A percentile compares a stretch with the other conserved stretches of the same genome.
Conservation (phyloP, 495 filamentous ascomycete species). For the Xylaria flabelliformis region DNA sequence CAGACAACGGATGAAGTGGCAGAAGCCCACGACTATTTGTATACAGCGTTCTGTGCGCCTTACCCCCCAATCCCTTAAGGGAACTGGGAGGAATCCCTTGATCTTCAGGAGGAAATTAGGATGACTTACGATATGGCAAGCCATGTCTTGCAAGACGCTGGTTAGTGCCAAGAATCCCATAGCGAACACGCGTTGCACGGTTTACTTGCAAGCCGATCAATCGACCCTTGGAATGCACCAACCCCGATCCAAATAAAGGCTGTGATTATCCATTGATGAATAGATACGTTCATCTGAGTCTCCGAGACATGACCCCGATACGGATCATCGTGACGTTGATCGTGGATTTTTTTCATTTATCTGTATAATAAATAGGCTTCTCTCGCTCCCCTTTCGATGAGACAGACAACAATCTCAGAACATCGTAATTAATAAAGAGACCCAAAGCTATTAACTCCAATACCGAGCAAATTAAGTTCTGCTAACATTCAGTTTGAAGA, state of each 20-base stretch:
- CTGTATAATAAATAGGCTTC: not conserved
- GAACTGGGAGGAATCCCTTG: constrained; percentile 17
- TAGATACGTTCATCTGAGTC: not conserved
- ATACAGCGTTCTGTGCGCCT: not conserved
- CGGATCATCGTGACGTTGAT: not conserved
- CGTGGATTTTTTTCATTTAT: not conserved
- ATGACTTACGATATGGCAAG: constrained; percentile 2
- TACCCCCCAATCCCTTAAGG: not conserved
- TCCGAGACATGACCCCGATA: not conserved
- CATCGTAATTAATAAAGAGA: not conserved
- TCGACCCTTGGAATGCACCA: constrained; percentile 20
- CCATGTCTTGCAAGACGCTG: constrained; percentile 17
- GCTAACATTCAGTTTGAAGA: not conserved
- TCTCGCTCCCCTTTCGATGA: not conserved
- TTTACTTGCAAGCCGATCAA: not conserved
- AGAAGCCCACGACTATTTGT: constrained; percentile 19
- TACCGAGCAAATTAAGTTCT: not conserved
- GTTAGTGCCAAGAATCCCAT: not conserved
- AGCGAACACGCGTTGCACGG: not conserved
- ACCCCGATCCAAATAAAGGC: constrained; percentile 4
- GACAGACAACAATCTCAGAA: not conserved
- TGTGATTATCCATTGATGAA: not conserved
- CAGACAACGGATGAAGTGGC: constrained; percentile 6
- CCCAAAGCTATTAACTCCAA: not conserved
- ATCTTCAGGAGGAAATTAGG: not conserved